A percentile compares a stretch with the other conserved stretches of the same genome.
phyloP scores from a whole-genome alignment of 2,329 filamentous ascomycete genomes.

The Phyllosticta paracitricarpa region DNA sequence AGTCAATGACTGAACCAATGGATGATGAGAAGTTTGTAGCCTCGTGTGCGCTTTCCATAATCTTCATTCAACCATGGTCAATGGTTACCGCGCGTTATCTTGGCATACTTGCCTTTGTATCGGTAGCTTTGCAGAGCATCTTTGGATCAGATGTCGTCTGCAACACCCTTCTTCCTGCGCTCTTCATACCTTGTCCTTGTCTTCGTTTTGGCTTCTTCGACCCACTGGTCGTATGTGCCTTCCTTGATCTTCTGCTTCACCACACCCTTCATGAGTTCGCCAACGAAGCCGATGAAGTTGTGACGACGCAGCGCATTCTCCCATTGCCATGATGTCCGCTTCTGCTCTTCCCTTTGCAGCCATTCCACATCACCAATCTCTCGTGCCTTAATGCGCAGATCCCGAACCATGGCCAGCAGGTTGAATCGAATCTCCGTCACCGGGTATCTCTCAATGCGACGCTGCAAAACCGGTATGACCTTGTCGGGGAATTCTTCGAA shows the following conservation, averaged over 20 bases:
- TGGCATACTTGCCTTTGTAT: neutral
- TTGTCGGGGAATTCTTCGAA: constrained; percentile 63
- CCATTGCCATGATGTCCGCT: constrained; percentile 80
- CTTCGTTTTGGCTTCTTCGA: constrained; percentile 55
- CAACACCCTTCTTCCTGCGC: constrained; percentile 30
- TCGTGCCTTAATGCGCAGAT: constrained; percentile 64
- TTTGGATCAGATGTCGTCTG: constrained; percentile 19
- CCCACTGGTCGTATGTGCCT: constrained; percentile 63
- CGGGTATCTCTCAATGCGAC: constrained; percentile 76
- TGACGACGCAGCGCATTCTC: constrained; percentile 87
- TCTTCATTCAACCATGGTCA: neutral
- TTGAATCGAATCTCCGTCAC: constrained; percentile 89
- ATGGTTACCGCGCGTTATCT: neutral
- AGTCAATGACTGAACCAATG: neutral
- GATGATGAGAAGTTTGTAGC: neutral
- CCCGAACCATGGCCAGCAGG: constrained; percentile 80
- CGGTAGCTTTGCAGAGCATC: neutral
- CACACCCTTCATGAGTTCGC: constrained; percentile 80
- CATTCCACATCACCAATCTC: constrained; percentile 76
- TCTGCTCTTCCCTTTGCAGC: constrained; percentile 69
- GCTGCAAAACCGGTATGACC: constrained; percentile 78
- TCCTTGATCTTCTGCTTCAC: constrained; percentile 62
- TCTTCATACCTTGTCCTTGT: constrained; percentile 42
- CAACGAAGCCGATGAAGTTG: constrained; percentile 94
- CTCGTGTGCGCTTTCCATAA: neutral